Evolutionary conservation across 306 rosid genomes (phyloP).

Genomic region (Parietaria judaica): DNA sequence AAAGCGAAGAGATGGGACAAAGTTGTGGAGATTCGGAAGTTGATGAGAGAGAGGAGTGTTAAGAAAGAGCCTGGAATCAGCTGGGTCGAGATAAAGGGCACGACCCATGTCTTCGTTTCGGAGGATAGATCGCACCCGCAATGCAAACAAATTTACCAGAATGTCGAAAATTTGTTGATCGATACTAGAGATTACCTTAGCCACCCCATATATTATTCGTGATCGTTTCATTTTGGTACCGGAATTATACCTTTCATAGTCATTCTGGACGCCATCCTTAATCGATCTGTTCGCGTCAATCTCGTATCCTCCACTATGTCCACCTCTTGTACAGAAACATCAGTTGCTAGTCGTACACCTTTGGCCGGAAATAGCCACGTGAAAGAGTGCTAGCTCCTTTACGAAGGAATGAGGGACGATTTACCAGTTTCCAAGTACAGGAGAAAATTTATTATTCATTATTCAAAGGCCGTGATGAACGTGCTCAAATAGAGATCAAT

Average conservation of each 20-base stretch:
- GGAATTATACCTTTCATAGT: background rate
- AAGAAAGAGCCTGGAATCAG: constrained; percentile 44
- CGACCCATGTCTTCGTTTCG: constrained; percentile 31
- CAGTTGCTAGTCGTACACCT: too few species aligned
- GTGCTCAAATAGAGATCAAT: background rate
- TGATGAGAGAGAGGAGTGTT: constrained; percentile 29
- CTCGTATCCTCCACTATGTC: too few species aligned
- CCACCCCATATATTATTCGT: constrained; percentile 30
- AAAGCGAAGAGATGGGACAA: constrained; percentile 36
- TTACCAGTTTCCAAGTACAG: too few species aligned
- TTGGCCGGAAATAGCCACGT: too few species aligned
- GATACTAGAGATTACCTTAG: constrained; percentile 29
- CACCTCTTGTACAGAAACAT: too few species aligned
- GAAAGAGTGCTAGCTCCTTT: too few species aligned
- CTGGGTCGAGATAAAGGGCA: constrained; percentile 32
- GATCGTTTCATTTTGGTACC: background rate
- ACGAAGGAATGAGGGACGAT: too few species aligned
- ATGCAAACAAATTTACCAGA: constrained; percentile 23
- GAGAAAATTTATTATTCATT: too few species aligned
- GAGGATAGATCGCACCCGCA: constrained; percentile 30
- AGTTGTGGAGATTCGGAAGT: constrained; percentile 30
- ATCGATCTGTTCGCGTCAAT: too few species aligned
- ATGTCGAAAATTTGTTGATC: constrained; percentile 26
- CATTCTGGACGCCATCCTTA: background rate
- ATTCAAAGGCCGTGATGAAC: too few species aligned